Conservation (phyloP, 225 moss, liverwort and hornwort species). For the Pseudoscleropodium purum region DNA sequence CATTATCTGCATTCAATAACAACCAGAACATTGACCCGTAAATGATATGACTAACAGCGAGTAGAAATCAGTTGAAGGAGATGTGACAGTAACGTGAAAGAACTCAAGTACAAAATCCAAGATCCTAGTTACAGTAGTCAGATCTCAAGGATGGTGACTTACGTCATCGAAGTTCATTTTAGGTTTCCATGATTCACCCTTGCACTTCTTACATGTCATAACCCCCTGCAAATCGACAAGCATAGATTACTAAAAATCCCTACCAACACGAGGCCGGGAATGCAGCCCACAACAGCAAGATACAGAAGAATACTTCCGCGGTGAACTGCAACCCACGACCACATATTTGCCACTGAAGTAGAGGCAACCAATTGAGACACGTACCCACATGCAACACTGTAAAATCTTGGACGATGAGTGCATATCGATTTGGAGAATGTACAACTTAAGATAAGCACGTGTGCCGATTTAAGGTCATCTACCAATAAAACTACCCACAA, state of each 20-base stretch:
- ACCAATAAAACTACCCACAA: not conserved
- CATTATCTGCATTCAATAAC: constrained; percentile 49
- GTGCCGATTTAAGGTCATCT: not conserved
- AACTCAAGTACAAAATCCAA: not conserved
- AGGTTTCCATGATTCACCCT: constrained; percentile 77
- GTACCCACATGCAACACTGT: not conserved
- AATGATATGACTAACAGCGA: not conserved
- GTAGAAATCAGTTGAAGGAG: not conserved
- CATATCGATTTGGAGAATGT: not conserved
- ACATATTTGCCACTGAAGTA: not conserved
- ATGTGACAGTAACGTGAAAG: not conserved
- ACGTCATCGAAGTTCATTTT: constrained; percentile 80
- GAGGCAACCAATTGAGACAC: not conserved
- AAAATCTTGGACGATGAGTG: not conserved
- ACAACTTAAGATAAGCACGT: not conserved
- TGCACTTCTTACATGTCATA: constrained; percentile 62
- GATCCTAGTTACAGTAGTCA: not conserved
- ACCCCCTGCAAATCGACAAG: constrained; percentile 55
- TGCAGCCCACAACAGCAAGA: not conserved
- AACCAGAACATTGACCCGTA: not conserved
- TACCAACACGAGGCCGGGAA: not conserved
- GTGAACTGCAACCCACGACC: not conserved
- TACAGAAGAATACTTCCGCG: not conserved
- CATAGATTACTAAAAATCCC: not conserved
- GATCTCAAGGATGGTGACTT: not conserved